These are phyloP conservation scores for Petunia hybrid DNA, from an alignment of 305 asterid species.

Conservation along the genomic window DNA sequence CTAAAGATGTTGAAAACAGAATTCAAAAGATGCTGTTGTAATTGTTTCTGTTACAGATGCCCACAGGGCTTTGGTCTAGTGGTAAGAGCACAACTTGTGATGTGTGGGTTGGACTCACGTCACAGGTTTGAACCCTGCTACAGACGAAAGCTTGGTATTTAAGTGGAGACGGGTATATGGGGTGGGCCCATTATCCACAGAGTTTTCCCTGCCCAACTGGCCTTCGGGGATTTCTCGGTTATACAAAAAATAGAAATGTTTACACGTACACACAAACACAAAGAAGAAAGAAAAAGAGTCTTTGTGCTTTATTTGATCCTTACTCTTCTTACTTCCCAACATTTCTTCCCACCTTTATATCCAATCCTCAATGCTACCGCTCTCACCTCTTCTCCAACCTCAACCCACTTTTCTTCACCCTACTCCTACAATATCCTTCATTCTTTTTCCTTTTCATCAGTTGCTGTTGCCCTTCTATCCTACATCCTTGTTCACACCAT, in stretches of 20 bases:
- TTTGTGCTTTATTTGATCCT: background rate
- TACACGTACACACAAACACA: background rate
- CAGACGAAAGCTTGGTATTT: too few relatives aligned
- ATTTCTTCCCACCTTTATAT: background rate
- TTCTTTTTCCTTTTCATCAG: constrained; percentile 12
- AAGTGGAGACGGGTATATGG: too few relatives aligned
- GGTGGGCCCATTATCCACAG: too few relatives aligned
- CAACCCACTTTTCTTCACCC: background rate
- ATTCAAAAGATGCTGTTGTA: constrained; percentile 18
- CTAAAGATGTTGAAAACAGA: background rate
- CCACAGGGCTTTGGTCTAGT: too few relatives aligned
- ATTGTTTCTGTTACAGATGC: constrained; percentile 15
- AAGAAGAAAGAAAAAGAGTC: background rate
- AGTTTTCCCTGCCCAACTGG: too few relatives aligned
- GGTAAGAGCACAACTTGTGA: too few relatives aligned
- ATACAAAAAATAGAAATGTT: background rate
- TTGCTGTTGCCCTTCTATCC: constrained; percentile 18
- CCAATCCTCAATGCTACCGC: background rate
- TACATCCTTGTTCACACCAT: background rate
- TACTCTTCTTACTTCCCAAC: background rate
- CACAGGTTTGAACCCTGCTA: too few relatives aligned
- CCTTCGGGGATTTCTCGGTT: too few relatives aligned
- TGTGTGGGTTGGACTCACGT: too few relatives aligned
- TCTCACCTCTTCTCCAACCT: constrained; percentile 8
- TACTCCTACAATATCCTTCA: background rate